A percentile compares a stretch with the other conserved stretches of the same genome.
Evolutionary conservation across 2,329 filamentous ascomycete genomes (phyloP).

Genomic region (Phaeosphaeria sp.): DNA sequence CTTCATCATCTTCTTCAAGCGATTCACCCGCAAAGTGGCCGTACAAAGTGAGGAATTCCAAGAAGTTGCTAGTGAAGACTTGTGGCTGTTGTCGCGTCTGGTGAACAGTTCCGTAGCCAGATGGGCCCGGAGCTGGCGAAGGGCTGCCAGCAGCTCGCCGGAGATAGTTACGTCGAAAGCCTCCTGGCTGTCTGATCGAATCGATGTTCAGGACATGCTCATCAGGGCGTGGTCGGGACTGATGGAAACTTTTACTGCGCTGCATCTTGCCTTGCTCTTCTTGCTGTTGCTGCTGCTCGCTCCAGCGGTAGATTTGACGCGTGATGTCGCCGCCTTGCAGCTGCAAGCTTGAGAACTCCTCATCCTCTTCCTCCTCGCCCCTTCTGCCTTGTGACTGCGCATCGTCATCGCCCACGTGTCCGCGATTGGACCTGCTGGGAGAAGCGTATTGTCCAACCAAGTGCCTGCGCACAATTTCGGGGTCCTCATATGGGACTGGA

Average conservation of each 20-base stretch:
- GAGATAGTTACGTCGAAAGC: constrained; percentile 89
- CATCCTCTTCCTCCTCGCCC: constrained; percentile 50
- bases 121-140: constrained; percentile 54
- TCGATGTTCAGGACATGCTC: constrained; percentile 83
- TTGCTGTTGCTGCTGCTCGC: constrained; percentile 83
- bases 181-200: constrained; percentile 90
- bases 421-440: constrained; percentile 42
- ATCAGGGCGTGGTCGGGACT: constrained; percentile 78
- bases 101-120: constrained; percentile 48
- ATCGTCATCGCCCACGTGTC: constrained; percentile 32
- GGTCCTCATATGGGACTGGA: constrained; percentile 78
- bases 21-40: constrained; percentile 98
- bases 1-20: constrained; percentile 95
- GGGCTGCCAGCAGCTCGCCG: constrained; percentile 75
- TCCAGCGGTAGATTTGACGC: constrained; percentile 94
- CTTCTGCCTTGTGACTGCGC: constrained; percentile 52
- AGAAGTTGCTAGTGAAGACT: constrained; percentile 83
- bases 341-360: constrained; percentile 91
- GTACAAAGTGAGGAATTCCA: constrained; percentile 94
- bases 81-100: constrained; percentile 32
- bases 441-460: constrained; percentile 64
- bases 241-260: constrained; percentile 87
- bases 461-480: constrained; percentile 89
- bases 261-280: constrained; percentile 67
- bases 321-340: constrained; percentile 95